These are phyloP conservation scores for Termitomyces sp. DNA, from an alignment of 768 basidiomycete genomes.

Conservation along the genomic window DNA sequence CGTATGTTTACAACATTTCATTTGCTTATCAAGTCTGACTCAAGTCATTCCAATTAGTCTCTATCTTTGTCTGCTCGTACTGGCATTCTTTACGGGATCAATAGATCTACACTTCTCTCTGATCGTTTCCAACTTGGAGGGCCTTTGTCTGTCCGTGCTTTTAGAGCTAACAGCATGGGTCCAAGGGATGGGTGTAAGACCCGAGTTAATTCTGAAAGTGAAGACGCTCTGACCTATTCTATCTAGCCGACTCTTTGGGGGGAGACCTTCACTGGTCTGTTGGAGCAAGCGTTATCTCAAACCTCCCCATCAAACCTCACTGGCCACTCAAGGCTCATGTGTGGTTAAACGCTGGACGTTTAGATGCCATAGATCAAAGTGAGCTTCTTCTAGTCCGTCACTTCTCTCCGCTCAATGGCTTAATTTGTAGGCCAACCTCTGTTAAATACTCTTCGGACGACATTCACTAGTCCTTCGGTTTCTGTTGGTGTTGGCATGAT, in stretches of 20 bases:
- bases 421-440: conserved; percentile 31
- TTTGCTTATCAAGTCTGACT: not conserved
- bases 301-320: conserved; percentile 66
- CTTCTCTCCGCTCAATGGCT: not conserved
- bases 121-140: conserved; percentile 96
- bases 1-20: conserved; percentile 20
- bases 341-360: conserved; percentile 79
- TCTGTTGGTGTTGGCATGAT: conserved; percentile 82
- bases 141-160: conserved; percentile 78
- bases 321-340: conserved; percentile 84
- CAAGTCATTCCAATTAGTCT: conserved; percentile 48
- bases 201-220: not conserved
- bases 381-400: conserved; percentile 16
- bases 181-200: conserved; percentile 66
- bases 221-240: not conserved
- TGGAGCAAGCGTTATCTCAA: conserved; percentile 71
- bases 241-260: conserved; percentile 78
- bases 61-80: conserved; percentile 69
- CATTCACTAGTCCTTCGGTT: conserved; percentile 59
- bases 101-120: conserved; percentile 52
- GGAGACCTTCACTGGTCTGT: conserved; percentile 81
- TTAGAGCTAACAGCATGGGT: conserved; percentile 74
- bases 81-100: conserved; percentile 68
- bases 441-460: conserved; percentile 32
- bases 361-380: conserved; percentile 63